These are phyloP conservation scores for Akebia trifoliata DNA, from an alignment of 164 flowering plant species.

Conservation along the genomic window DNA sequence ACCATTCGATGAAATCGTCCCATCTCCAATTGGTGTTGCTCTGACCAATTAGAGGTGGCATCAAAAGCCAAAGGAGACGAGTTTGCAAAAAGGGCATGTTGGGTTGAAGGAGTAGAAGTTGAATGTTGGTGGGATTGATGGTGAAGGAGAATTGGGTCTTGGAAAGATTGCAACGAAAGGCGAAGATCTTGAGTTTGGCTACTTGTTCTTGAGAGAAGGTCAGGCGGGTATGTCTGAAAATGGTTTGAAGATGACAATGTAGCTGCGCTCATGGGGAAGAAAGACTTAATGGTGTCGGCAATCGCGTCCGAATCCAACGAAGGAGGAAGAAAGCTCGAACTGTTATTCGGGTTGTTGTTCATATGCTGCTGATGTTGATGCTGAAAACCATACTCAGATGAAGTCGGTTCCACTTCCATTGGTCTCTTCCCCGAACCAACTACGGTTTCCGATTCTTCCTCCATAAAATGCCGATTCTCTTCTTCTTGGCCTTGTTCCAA, in stretches of 20 bases:
- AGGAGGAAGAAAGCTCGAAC: constrained; percentile 44
- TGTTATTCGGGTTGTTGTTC: too few relatives aligned
- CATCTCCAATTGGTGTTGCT: too few relatives aligned
- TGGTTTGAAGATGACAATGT: constrained; percentile 28
- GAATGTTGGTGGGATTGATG: constrained; percentile 28
- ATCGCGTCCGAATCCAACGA: constrained; percentile 70
- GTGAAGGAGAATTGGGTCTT: constrained; percentile 32
- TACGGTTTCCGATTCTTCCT: neutral
- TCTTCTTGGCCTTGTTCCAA: constrained; percentile 9
- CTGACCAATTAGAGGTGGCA: too few relatives aligned
- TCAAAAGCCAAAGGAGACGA: constrained; percentile 37
- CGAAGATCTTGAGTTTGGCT: constrained; percentile 47
- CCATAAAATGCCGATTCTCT: too few relatives aligned
- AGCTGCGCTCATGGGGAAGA: constrained; percentile 48
- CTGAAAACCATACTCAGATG: too few relatives aligned
- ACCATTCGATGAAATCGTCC: too few relatives aligned
- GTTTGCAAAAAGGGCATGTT: constrained; percentile 38
- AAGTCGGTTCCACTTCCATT: neutral
- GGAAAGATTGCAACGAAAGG: constrained; percentile 60
- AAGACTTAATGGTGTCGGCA: constrained; percentile 88
- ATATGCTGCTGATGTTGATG: too few relatives aligned
- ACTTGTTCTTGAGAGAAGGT: too few relatives aligned
- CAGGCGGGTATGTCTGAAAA: constrained; percentile 48
- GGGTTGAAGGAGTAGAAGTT: constrained; percentile 13
- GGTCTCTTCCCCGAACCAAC: constrained; percentile 17